phyloP scores from a whole-genome alignment of 129 eudicot species.

The Deinandra increscens region DNA sequence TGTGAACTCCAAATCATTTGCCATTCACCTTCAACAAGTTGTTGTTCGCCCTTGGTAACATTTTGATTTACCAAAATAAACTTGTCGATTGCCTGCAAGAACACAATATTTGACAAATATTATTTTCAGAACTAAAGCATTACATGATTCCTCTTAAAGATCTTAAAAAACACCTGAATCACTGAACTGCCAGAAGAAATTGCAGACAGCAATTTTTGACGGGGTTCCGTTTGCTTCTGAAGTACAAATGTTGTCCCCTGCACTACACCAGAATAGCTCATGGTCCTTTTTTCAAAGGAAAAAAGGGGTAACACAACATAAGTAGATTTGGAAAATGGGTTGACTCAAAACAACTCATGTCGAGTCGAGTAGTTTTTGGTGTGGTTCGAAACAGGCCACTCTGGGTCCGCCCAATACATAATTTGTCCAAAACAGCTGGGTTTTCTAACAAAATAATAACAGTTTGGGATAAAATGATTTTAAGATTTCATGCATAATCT shows the following conservation, averaged over 20 bases:
- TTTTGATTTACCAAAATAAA: constrained; percentile 45
- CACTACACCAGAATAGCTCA: constrained; percentile 60
- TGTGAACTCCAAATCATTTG: constrained; percentile 99
- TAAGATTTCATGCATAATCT: background rate
- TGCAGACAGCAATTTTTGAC: constrained; percentile 70
- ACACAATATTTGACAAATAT: constrained; percentile 7
- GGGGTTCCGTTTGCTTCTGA: constrained; percentile 79
- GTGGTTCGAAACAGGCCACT: background rate
- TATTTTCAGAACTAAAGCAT: background rate
- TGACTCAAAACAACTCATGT: background rate
- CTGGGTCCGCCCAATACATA: background rate
- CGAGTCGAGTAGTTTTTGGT: background rate
- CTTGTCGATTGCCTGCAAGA: constrained; percentile 71
- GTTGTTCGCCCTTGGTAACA: constrained; percentile 46
- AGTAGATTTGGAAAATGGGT: background rate
- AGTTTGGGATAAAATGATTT: background rate
- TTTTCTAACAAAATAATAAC: background rate
- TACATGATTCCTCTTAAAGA: constrained; percentile 14
- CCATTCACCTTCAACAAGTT: constrained; percentile 90
- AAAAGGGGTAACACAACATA: background rate
- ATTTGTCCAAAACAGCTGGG: background rate
- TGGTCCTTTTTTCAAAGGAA: constrained; percentile 48
- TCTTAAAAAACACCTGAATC: constrained; percentile 21
- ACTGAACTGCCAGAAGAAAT: constrained; percentile 55
- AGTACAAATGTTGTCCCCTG: constrained; percentile 99